Percentiles rank a stretch among this genome's conserved stretches.
Evolutionary conservation across 208 protist species (phyloP).

Genomic region (Leptomonas seymouri): DNA sequence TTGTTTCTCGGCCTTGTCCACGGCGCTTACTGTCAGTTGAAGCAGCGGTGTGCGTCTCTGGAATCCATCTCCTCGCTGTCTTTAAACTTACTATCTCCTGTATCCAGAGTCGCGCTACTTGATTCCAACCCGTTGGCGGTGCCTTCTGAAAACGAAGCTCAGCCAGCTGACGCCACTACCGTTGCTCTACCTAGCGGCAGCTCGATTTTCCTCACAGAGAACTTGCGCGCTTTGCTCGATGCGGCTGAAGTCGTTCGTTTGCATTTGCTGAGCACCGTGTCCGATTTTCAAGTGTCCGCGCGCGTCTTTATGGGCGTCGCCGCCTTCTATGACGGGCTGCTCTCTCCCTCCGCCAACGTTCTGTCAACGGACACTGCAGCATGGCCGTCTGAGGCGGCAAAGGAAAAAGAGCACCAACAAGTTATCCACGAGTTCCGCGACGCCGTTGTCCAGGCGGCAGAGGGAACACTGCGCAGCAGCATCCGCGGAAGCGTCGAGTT

Average conservation of each 20-base stretch:
- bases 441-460: slow-evolving; percentile 26
- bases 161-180: background rate
- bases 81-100: background rate
- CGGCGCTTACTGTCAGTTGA: slow-evolving; percentile 19
- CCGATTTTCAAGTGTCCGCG: slow-evolving; percentile 52
- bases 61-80: background rate
- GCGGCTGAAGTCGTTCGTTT: slow-evolving; percentile 42
- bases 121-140: background rate
- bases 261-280: slow-evolving; percentile 35
- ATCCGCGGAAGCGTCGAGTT: slow-evolving; percentile 28
- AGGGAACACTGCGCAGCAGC: slow-evolving; percentile 35
- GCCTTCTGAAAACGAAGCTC: background rate
- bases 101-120: background rate
- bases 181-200: background rate
- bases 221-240: slow-evolving; percentile 40
- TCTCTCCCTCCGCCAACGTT: slow-evolving; percentile 6
- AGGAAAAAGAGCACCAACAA: background rate
- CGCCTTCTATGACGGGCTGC: slow-evolving; percentile 38
- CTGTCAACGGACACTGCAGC: background rate
- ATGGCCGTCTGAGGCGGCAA: background rate
- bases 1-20: slow-evolving; percentile 61
- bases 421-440: slow-evolving; percentile 15
- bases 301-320: slow-evolving; percentile 39
- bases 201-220: slow-evolving; percentile 25
- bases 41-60: background rate